Percentiles rank a stretch among this genome's conserved stretches.
These are phyloP conservation scores for Willaertia magna DNA, from an alignment of 208 protist genomes.

Conservation along the genomic window DNA sequence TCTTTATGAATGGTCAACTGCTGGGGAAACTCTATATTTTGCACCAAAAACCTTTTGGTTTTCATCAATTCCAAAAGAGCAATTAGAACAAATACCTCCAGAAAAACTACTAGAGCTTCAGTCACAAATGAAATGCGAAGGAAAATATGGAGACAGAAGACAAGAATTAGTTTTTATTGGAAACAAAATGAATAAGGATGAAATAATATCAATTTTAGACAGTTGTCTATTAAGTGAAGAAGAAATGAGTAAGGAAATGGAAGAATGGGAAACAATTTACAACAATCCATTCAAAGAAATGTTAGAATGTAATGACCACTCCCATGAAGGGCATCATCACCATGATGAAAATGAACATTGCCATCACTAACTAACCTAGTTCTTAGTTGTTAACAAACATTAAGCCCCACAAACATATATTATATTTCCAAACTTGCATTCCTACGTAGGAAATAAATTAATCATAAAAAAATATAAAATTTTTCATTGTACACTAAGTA, in stretches of 20 bases:
- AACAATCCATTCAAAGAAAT: not conserved
- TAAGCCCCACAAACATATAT: too few relatives aligned
- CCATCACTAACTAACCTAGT: too few relatives aligned
- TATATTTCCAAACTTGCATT: too few relatives aligned
- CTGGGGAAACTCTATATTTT: not conserved
- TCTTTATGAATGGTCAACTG: not conserved
- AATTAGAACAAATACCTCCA: not conserved
- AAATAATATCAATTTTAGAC: conserved; percentile 27
- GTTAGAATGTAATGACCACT: too few relatives aligned
- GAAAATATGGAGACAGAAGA: conserved; percentile 33
- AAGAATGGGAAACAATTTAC: conserved; percentile 14
- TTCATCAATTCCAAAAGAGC: not conserved
- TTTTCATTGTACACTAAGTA: too few relatives aligned
- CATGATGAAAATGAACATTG: too few relatives aligned
- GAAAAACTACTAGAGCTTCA: conserved; percentile 9
- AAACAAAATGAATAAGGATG: conserved; percentile 26
- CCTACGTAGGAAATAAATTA: too few relatives aligned
- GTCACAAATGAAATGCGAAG: conserved; percentile 11
- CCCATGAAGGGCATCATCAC: too few relatives aligned
- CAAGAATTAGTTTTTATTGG: conserved; percentile 55
- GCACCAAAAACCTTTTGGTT: not conserved
- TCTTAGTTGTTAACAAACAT: too few relatives aligned
- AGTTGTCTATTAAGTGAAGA: conserved; percentile 37
- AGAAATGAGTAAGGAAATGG: conserved; percentile 26
- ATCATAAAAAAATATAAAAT: too few relatives aligned